Evolutionary conservation across 495 filamentous ascomycete species (phyloP).

Genomic region (Xylaria intraflava): DNA sequence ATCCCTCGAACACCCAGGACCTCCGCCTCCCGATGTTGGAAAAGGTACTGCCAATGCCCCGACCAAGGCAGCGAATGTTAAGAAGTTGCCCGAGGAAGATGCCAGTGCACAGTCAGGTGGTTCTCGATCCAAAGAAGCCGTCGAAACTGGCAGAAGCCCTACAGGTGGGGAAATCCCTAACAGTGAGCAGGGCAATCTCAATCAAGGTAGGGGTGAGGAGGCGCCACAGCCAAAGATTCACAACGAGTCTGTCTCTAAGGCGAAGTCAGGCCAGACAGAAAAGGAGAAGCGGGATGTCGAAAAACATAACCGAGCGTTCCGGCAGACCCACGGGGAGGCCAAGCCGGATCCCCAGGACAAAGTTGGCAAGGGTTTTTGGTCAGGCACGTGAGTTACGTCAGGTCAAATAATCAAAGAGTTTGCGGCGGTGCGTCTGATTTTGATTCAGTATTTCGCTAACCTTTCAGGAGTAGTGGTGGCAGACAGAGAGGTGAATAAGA

Average conservation of each 20-base stretch:
- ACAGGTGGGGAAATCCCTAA: conserved; percentile 27
- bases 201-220: conserved; percentile 32
- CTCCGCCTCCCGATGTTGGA: conserved; percentile 25
- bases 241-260: conserved; percentile 32
- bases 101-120: conserved; percentile 39
- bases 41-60: conserved; percentile 19
- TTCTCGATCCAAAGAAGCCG: conserved; percentile 40
- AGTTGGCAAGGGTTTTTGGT: conserved; percentile 46
- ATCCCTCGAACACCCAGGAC: conserved; percentile 29
- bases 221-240: conserved; percentile 41
- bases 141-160: conserved; percentile 26
- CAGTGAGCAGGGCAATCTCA: conserved; percentile 23
- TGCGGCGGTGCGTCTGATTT: not conserved
- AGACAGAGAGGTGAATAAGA: conserved; percentile 11
- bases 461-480: conserved; percentile 15
- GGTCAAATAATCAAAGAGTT: not conserved
- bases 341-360: conserved; percentile 34
- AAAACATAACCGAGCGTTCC: conserved; percentile 46
- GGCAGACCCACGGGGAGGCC: conserved; percentile 40
- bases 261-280: conserved; percentile 30
- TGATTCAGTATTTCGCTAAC: not conserved
- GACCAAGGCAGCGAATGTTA: conserved; percentile 19
- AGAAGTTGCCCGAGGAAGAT: conserved; percentile 29
- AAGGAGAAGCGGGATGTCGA: conserved; percentile 47
- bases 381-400: conserved; percentile 23